A percentile compares a stretch with the other conserved stretches of the same genome.
These are phyloP conservation scores for Aspergillus nomiae DNA, from an alignment of 2,329 filamentous ascomycete species.

Conservation along the genomic window DNA sequence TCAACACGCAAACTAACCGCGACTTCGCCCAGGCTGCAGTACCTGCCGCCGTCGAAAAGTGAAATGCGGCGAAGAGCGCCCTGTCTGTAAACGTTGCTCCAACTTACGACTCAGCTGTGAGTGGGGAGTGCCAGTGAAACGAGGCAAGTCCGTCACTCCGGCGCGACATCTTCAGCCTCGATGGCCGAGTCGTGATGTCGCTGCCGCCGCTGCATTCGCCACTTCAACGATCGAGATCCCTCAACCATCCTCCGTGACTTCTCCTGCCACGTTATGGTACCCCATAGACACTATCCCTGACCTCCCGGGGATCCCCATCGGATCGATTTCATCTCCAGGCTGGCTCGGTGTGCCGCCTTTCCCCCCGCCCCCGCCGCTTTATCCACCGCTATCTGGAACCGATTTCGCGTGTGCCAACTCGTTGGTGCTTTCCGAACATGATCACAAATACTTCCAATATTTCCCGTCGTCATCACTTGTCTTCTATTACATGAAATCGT, in stretches of 20 bases:
- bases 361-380: constrained; percentile 27
- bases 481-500: constrained; percentile 40
- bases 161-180: constrained; percentile 29
- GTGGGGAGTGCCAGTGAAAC: constrained; percentile 36
- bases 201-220: neutral
- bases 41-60: constrained; percentile 41
- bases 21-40: constrained; percentile 33
- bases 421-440: constrained; percentile 35
- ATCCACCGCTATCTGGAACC: constrained; percentile 22
- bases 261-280: constrained; percentile 10
- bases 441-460: constrained; percentile 37
- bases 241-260: constrained; percentile 7
- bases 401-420: constrained; percentile 36
- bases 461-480: constrained; percentile 38
- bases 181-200: constrained; percentile 8
- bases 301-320: constrained; percentile 22
- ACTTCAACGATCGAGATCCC: constrained; percentile 9
- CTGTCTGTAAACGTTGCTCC: constrained; percentile 35
- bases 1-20: neutral
- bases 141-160: constrained; percentile 22
- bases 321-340: constrained; percentile 13
- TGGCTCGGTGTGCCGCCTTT: constrained; percentile 20
- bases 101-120: constrained; percentile 35
- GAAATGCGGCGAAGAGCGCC: constrained; percentile 39
- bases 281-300: constrained; percentile 1